Percentiles rank a stretch among this genome's conserved stretches.
Evolutionary conservation across 1,139 yeast species (phyloP).

Genomic region (Suhomyces terraborum): DNA sequence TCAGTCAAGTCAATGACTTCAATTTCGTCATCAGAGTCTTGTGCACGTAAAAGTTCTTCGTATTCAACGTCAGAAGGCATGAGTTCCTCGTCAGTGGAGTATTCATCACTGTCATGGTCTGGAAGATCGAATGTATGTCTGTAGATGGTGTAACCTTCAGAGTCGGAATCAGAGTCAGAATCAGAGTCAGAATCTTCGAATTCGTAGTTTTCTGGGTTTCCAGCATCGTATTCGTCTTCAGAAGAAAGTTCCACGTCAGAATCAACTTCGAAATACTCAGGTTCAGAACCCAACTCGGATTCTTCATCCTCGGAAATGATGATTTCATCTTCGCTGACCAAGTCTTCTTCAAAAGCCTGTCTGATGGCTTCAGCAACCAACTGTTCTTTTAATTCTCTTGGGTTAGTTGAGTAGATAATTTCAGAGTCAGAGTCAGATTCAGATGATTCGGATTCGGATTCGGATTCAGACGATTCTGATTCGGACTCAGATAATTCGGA

Average conservation of each 20-base stretch:
- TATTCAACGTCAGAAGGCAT: conserved; percentile 25
- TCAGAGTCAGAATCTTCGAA: conserved; percentile 22
- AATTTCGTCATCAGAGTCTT: conserved; percentile 36
- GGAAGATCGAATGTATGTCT: conserved; percentile 46
- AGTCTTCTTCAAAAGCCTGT: conserved; percentile 41
- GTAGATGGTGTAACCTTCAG: conserved; percentile 49
- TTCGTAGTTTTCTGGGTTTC: conserved; percentile 30
- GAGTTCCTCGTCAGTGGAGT: conserved; percentile 44
- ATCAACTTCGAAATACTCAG: conserved; percentile 39
- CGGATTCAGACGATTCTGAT: conserved; percentile 14
- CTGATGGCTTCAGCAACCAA: conserved; percentile 43
- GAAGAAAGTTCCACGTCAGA: conserved; percentile 23
- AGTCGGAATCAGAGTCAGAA: conserved; percentile 32
- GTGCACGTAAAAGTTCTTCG: conserved; percentile 11
- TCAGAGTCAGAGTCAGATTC: conserved; percentile 17
- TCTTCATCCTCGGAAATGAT: conserved; percentile 30
- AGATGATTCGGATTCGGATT: conserved; percentile 16
- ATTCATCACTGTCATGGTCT: conserved; percentile 35
- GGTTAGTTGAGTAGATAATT: conserved; percentile 36
- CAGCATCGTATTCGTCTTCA: conserved; percentile 28
- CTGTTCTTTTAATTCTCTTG: conserved; percentile 36
- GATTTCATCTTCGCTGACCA: conserved; percentile 32
- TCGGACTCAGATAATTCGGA: conserved; percentile 1
- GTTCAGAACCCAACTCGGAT: conserved; percentile 32
- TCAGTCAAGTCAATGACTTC: conserved; percentile 45